phyloP scores from a whole-genome alignment of 2,329 filamentous ascomycete genomes.

The Phoma sp. region DNA sequence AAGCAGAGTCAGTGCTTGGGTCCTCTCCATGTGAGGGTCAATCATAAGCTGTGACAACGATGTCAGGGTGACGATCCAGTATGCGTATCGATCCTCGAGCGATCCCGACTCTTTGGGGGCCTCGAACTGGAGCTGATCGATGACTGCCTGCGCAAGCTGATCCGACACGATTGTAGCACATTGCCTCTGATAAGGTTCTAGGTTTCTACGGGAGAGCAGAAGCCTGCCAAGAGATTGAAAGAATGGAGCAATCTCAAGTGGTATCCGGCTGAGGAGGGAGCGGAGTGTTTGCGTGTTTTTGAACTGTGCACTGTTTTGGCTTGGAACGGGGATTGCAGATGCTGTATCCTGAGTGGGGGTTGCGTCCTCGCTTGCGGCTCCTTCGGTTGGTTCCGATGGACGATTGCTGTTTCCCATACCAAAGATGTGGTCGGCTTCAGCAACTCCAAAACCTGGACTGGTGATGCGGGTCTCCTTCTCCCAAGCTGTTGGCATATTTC shows the following conservation, averaged over 20 bases:
- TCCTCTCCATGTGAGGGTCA: constrained; percentile 62
- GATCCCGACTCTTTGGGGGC: constrained; percentile 57
- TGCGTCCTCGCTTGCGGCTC: constrained; percentile 21
- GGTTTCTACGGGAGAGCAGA: constrained; percentile 74
- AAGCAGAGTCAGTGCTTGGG: constrained; percentile 68
- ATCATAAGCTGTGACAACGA: constrained; percentile 80
- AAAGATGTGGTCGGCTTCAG: constrained; percentile 50
- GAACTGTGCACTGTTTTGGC: constrained; percentile 55
- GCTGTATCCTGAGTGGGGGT: constrained; percentile 18
- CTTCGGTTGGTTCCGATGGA: constrained; percentile 25
- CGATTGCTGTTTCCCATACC: constrained; percentile 37
- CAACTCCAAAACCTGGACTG: constrained; percentile 47
- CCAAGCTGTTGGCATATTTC: constrained; percentile 75
- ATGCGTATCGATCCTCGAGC: constrained; percentile 71
- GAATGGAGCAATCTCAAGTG: constrained; percentile 81
- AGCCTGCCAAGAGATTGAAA: constrained; percentile 86
- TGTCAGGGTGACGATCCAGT: constrained; percentile 81
- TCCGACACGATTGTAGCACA: constrained; percentile 67
- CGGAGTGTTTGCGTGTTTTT: constrained; percentile 81
- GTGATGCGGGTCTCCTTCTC: constrained; percentile 54
- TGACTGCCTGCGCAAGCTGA: constrained; percentile 73
- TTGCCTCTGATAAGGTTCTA: constrained; percentile 68
- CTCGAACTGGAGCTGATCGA: constrained; percentile 68
- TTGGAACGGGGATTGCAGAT: constrained; percentile 16
- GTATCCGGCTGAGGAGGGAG: constrained; percentile 77